Base-by-base conservation (phyloP, 805 yeast species). In the Myxozyma geophila region DNA sequence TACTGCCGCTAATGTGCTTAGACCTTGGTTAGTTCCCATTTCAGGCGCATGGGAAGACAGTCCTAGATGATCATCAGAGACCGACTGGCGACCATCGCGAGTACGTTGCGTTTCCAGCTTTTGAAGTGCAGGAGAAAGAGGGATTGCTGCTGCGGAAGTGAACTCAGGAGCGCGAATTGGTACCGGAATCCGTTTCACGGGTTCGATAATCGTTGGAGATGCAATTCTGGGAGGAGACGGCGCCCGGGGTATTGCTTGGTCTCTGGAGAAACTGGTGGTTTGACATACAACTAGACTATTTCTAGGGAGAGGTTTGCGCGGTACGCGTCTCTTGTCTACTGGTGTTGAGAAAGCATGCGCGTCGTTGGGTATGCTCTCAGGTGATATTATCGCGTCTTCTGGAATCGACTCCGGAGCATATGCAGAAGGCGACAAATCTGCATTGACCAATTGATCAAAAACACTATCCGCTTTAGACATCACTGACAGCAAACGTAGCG, bases 301-400 rank as follows among this genome's bases (percentile, higher is more conserved):
- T 6, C 2, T 39, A 15, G 57, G 57, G 7, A 53, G 48, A 8
- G 57, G 57, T 35, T 40, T 53, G 6, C 57, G 57, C 15, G 57
- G 48, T 19, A 53, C 48, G 1, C 37, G 37, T 33, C 28, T 53
- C 23, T 21, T 53, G 12, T 53, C 57, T 13, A 33, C 17, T n/a
- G 13, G 53, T 23, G 36, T 10, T 10, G 51, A 6, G 23, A 19
- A n/a, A 7, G 53, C 17, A 13, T 17, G 9, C 6, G 21, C 7
- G 7, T 10, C 15, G 17, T 15, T 35, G 9, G 40, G 23, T 28
- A 28, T 28, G 28, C 28, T 28, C 28, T 28, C 28, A 28, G 28
- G 28, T 2, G 28, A 28, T 5, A 28, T 2, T 28, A 28, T 28
- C 28, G 28, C 28, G 28, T 5, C 28, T 15, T 15, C 23, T n/a